These are phyloP conservation scores for Aspergillus brasiliensis DNA, from an alignment of 2,329 filamentous ascomycete genomes.

Conservation along the genomic window DNA sequence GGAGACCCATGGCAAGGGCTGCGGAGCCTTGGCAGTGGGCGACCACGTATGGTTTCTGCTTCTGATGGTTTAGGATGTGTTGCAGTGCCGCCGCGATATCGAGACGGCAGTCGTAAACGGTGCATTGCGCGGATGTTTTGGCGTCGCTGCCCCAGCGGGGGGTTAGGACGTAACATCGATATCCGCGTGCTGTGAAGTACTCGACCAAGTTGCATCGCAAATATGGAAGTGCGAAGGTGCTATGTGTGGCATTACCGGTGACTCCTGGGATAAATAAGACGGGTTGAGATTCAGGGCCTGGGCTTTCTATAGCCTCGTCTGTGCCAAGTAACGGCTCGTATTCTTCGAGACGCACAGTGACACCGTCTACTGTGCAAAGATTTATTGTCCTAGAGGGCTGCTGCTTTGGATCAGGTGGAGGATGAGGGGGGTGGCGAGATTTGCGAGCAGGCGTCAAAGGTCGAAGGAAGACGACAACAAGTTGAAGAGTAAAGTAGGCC, in stretches of 20 bases:
- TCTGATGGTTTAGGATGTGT: not conserved
- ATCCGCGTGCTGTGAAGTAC: constrained; percentile 4
- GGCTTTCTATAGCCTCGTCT: not conserved
- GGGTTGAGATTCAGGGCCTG: not conserved
- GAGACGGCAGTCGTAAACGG: constrained; percentile 11
- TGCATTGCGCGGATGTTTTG: not conserved
- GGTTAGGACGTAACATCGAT: constrained; percentile 4
- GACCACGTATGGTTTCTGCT: constrained; percentile 8
- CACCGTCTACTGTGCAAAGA: not conserved
- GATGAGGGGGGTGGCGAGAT: not conserved
- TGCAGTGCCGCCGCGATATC: constrained; percentile 11
- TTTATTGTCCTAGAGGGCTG: not conserved
- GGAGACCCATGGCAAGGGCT: constrained; percentile 7
- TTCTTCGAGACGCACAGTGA: not conserved
- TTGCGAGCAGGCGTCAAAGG: constrained; percentile 5
- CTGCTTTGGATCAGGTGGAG: not conserved
- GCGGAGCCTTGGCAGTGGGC: constrained; percentile 17
- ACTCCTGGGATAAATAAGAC: constrained; percentile 13
- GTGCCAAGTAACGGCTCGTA: not conserved
- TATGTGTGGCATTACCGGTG: not conserved
- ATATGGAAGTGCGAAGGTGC: constrained; percentile 10
- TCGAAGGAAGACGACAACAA: constrained; percentile 16
- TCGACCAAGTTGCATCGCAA: constrained; percentile 11
- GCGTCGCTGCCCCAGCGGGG: constrained; percentile 10
- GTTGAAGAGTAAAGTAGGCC: constrained; percentile 7